A percentile compares a stretch with the other conserved stretches of the same genome.
phyloP scores from a whole-genome alignment of 2,329 filamentous ascomycete species.

The Pseudocercospora pini-densiflorae region DNA sequence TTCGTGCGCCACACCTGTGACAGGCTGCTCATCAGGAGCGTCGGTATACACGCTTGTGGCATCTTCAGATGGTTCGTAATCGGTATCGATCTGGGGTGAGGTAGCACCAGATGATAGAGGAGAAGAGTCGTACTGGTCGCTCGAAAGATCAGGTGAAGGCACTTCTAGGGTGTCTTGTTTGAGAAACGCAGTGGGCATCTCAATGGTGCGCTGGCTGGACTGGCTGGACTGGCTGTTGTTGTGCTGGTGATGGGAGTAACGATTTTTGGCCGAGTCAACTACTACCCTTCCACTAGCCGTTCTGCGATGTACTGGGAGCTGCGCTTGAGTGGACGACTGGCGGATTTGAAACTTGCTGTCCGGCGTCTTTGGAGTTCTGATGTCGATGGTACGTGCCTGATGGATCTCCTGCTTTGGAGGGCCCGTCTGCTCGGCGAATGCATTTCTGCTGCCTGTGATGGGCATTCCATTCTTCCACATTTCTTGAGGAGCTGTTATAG shows the following conservation, averaged over 20 bases:
- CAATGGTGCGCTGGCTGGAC: slow-evolving; percentile 10
- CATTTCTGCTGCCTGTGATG: slow-evolving; percentile 31
- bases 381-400: slow-evolving; percentile 22
- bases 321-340: slow-evolving; percentile 2
- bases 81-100: slow-evolving; percentile 20
- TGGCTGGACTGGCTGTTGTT: slow-evolving; percentile 22
- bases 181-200: slow-evolving; percentile 11
- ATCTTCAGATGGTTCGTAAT: slow-evolving; percentile 30
- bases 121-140: slow-evolving; percentile 27
- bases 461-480: slow-evolving; percentile 20
- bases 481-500: slow-evolving; percentile 8
- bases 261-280: slow-evolving; percentile 30
- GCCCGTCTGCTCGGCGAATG: slow-evolving; percentile 33
- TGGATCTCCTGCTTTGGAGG: slow-evolving; percentile 9
- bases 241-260: slow-evolving; percentile 35
- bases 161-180: slow-evolving; percentile 29
- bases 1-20: slow-evolving; percentile 67
- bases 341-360: slow-evolving; percentile 24
- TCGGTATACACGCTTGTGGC: slow-evolving; percentile 50
- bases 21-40: slow-evolving; percentile 36
- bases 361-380: slow-evolving; percentile 18
- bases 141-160: slow-evolving; percentile 18
- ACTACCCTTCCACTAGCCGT: slow-evolving; percentile 34
- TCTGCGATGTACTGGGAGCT: slow-evolving; percentile 28
- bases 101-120: slow-evolving; percentile 26